Base-by-base conservation (phyloP, 2,329 filamentous ascomycete genomes). In the Neurospora sp. region DNA sequence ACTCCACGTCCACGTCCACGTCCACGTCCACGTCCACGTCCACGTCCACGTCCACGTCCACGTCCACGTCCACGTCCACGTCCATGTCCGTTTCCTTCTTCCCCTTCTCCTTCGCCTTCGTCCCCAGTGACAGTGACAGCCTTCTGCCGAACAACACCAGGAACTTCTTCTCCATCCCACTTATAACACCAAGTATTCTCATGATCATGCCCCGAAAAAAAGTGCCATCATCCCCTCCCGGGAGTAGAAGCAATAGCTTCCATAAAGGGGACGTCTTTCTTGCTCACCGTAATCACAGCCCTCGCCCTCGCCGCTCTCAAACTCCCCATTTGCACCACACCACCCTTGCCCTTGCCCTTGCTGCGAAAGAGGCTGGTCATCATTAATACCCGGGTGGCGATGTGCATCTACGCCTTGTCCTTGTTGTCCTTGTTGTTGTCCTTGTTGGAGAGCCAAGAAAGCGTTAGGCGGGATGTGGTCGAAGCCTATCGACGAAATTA, bases 161-260 rank as follows among this genome's bases (percentile, higher is more conserved):
- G 43, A 1, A 52, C 11, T 7, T 58, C 19, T 7, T 58, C 0
- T 3, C 68, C 68, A 2, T 76, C 71, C 80, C 80, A 82, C 68
- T 76, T 78, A 62, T 76, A 79, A 74, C 83, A 86, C 85, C 84
- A 86, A 23, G 82, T 81, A 75, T 85, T 79, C 0, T 83, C 83
- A 73, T 90, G 88, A 73, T 90, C 86, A 74, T 91, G 88, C 0
- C 87, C 89, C 11, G 81, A 81, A 75, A 89, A 87, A 87, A 13
- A 89, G 75, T 2, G 79, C 85, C 72, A 85, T 78, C 11, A 89
- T 70, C 0, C 86, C 85, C 19, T 19, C 19, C 19, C 19, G 10
- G 73, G 73, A 1, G 84, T 87, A 0, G 81, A 77, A 1, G 82
- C 78, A 0, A 90, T 74, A 0, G 86, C 85, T 69, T 82, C 73